phyloP scores from a whole-genome alignment of 306 rosid genomes.

The Albizia julibrissin region DNA sequence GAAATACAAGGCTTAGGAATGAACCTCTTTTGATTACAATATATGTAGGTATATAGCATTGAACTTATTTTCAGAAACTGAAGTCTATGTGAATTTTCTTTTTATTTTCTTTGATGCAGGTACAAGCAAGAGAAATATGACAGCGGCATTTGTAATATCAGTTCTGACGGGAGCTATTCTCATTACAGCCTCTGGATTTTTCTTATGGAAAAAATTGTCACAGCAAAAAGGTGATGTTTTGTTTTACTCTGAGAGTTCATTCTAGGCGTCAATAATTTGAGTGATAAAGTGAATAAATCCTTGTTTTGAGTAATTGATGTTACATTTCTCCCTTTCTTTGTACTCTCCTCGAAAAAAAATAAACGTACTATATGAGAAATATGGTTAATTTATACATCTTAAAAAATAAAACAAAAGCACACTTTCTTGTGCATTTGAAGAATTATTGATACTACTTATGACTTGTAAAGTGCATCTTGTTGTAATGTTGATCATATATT shows the following conservation, averaged over 20 bases:
- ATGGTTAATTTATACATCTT: too few species aligned
- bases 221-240: not conserved
- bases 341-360: too few species aligned
- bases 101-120: not conserved
- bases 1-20: not conserved
- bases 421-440: too few species aligned
- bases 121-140: constrained; percentile 2
- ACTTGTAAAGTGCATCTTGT: too few species aligned
- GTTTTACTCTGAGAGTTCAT: too few species aligned
- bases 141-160: not conserved
- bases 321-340: too few species aligned
- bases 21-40: not conserved
- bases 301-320: too few species aligned
- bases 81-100: not conserved
- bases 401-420: too few species aligned
- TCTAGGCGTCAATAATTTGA: not conserved
- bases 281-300: too few species aligned
- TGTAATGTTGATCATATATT: too few species aligned
- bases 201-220: not conserved
- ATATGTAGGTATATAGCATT: not conserved
- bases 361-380: too few species aligned
- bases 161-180: constrained; percentile 5
- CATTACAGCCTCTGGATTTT: not conserved
- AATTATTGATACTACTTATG: too few species aligned
- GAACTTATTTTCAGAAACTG: not conserved